phyloP scores from a whole-genome alignment of 371 early-diverging fungal species.

The Rhizopus delemar region DNA sequence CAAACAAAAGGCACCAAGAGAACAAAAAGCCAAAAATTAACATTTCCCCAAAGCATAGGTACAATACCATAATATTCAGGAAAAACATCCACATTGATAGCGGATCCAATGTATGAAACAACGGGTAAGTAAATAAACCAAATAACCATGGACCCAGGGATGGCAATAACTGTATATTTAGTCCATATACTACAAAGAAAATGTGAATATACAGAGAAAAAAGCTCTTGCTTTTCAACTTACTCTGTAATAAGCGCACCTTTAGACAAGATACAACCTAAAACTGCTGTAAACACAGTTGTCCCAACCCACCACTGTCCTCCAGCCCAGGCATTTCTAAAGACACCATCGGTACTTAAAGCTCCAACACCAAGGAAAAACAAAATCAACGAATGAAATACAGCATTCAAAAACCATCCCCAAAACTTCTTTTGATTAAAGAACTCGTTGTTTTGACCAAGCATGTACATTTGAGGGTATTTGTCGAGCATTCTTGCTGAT shows the following conservation, averaged over 20 bases:
- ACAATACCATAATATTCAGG: conserved; percentile 84
- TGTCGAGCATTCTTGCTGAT: conserved; percentile 88
- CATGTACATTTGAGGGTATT: conserved; percentile 96
- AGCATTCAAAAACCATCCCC: conserved; percentile 95
- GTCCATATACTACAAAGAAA: conserved; percentile 68
- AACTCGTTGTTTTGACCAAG: conserved; percentile 89
- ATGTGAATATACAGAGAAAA: neutral
- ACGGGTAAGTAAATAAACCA: conserved; percentile 89
- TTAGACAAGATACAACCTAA: conserved; percentile 81
- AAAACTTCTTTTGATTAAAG: conserved; percentile 91
- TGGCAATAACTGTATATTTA: conserved; percentile 80
- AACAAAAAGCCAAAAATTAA: conserved; percentile 86
- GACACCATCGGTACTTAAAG: conserved; percentile 64
- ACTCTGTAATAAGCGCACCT: conserved; percentile 83
- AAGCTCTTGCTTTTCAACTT: conserved; percentile 23
- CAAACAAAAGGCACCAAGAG: conserved; percentile 81
- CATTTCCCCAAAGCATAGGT: conserved; percentile 71
- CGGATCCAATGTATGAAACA: conserved; percentile 82
- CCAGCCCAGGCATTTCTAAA: conserved; percentile 65
- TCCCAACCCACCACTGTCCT: conserved; percentile 81
- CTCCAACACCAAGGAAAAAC: conserved; percentile 62
- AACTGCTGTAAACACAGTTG: conserved; percentile 77
- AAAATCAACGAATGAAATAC: conserved; percentile 85
- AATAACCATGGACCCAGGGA: conserved; percentile 82
- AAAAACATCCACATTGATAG: conserved; percentile 61